A percentile compares a stretch with the other conserved stretches of the same genome.
phyloP scores from a whole-genome alignment of 2,329 filamentous ascomycete genomes.

The Periconia digitata region DNA sequence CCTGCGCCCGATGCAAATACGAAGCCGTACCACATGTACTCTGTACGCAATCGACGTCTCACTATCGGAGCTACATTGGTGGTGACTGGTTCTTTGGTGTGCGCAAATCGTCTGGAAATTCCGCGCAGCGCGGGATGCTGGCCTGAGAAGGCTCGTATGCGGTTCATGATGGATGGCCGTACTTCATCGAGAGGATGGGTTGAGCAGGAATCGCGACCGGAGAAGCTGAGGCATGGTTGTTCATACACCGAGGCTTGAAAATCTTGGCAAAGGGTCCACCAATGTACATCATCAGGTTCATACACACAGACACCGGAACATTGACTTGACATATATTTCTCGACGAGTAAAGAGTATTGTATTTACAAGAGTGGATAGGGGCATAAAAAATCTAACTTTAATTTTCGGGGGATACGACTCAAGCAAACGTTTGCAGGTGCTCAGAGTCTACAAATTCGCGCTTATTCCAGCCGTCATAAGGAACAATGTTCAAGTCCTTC shows the following conservation, averaged over 20 bases:
- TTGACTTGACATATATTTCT: no score
- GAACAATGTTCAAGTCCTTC: conserved; percentile 22
- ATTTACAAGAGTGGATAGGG: no score
- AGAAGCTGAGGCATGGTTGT: conserved; percentile 5
- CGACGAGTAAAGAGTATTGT: no score
- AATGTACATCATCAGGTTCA: not conserved
- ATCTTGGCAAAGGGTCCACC: conserved; percentile 24
- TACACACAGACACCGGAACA: no score
- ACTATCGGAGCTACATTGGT: conserved; percentile 2
- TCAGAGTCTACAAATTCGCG: conserved; percentile 11
- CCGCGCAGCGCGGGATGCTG: no score
- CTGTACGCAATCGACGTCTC: conserved; percentile 24
- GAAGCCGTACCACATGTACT: conserved; percentile 36
- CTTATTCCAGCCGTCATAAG: conserved; percentile 23
- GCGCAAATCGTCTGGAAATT: not conserved
- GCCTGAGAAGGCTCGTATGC: conserved; percentile 10
- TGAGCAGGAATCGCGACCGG: not conserved
- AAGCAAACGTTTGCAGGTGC: conserved; percentile 11
- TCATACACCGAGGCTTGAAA: conserved; percentile 24
- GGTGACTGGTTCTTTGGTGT: conserved; percentile 2
- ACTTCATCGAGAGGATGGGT: conserved; percentile 2
- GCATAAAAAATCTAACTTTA: no score
- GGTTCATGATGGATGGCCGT: conserved; percentile 20
- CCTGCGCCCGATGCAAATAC: conserved; percentile 27
- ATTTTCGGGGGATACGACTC: no score